Evolutionary conservation across 73 alveolate species (phyloP).

Genomic region (Blepharisma stoltei): DNA sequence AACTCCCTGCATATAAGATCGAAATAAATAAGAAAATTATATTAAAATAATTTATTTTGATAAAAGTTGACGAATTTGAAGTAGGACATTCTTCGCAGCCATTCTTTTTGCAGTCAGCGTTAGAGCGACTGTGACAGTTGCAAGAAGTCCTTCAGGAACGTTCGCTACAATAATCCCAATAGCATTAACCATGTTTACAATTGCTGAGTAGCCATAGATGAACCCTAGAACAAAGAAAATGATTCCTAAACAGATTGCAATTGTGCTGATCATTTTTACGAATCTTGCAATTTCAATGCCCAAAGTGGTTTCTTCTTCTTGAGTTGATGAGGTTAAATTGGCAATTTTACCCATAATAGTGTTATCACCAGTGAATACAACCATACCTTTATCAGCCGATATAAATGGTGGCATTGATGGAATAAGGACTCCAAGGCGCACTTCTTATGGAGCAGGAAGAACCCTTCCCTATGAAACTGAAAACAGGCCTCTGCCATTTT

Average conservation of each 20-base stretch:
- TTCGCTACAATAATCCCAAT: slow-evolving; percentile 48
- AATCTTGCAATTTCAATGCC: slow-evolving; percentile 60
- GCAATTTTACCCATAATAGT: slow-evolving; percentile 58
- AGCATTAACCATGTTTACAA: slow-evolving; percentile 30
- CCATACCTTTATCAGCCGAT: no score
- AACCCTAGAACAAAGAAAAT: slow-evolving; percentile 59
- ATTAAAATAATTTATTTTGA: no score
- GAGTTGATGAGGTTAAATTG: slow-evolving; percentile 56
- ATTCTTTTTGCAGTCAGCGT: slow-evolving; percentile 62
- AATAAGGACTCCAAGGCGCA: no score
- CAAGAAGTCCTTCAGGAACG: slow-evolving; percentile 55
- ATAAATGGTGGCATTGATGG: no score
- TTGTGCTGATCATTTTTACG: slow-evolving; percentile 49
- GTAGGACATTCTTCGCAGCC: slow-evolving; percentile 51
- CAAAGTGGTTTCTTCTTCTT: slow-evolving; percentile 56
- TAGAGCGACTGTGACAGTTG: slow-evolving; percentile 60
- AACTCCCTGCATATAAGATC: no score
- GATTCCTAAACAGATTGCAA: slow-evolving; percentile 57
- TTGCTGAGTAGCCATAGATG: slow-evolving; percentile 49
- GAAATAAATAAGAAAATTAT: no score
- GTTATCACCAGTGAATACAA: slow-evolving; percentile 44
- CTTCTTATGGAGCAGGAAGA: no score
- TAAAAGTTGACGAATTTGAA: no score
- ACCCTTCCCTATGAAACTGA: no score
- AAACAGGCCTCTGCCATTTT: no score